phyloP scores from a whole-genome alignment of 176 grass and related monocot species.

The Oryza glumipatula region DNA sequence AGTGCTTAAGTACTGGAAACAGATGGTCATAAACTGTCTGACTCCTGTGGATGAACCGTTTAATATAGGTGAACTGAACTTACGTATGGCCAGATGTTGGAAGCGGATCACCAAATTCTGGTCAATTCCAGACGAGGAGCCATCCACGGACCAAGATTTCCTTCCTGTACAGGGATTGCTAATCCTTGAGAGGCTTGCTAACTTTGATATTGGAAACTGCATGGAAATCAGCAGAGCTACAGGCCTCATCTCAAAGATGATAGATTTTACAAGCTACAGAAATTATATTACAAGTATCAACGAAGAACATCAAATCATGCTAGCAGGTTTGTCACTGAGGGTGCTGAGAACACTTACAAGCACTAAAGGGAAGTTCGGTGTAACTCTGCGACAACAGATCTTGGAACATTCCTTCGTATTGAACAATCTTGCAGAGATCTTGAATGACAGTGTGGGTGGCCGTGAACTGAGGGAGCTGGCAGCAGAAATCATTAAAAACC shows the following conservation, averaged over 20 bases:
- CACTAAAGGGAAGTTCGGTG: not conserved
- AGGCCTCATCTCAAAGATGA: slow-evolving; percentile 4
- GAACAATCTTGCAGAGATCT: not conserved
- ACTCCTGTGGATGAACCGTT: too few relatives aligned
- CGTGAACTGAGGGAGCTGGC: not conserved
- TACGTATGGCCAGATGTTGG: not conserved
- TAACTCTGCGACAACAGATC: not conserved
- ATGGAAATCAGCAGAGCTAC: not conserved
- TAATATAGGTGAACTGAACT: not conserved
- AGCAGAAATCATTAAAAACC: not conserved
- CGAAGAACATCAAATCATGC: not conserved
- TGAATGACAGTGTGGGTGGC: not conserved
- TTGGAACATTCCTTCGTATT: not conserved
- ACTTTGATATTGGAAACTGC: not conserved
- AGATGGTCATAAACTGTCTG: rapidly evolving
- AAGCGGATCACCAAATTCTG: not conserved
- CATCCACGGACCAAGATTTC: not conserved
- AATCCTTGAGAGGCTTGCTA: slow-evolving; percentile 12
- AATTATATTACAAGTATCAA: not conserved
- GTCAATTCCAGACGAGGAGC: not conserved
- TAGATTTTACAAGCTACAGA: not conserved
- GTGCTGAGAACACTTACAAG: not conserved
- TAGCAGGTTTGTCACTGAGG: not conserved
- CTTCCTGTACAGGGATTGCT: not conserved
- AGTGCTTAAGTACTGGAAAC: too few relatives aligned